These are phyloP conservation scores for Fusarium staphyleae DNA, from an alignment of 2,329 filamentous ascomycete species.

Conservation along the genomic window DNA sequence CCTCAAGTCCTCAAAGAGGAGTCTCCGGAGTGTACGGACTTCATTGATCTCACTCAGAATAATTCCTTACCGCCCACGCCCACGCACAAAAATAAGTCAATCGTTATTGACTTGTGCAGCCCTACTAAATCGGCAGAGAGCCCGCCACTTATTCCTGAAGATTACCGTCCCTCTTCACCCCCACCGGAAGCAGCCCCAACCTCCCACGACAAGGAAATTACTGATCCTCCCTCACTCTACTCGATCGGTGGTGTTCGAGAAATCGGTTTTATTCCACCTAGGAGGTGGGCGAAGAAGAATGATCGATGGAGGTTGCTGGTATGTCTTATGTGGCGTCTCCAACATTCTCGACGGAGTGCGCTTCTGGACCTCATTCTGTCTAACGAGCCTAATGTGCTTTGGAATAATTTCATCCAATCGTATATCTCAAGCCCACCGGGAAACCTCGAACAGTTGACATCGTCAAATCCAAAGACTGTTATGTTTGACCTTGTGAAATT, in stretches of 20 bases:
- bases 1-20: constrained; percentile 33
- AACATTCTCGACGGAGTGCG: constrained; percentile 39
- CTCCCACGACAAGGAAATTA: not conserved
- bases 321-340: constrained; percentile 43
- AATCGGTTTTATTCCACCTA: constrained; percentile 30
- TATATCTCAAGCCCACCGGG: constrained; percentile 30
- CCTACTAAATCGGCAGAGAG: constrained; percentile 21
- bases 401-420: constrained; percentile 23
- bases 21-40: constrained; percentile 21
- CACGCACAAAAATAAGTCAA: not conserved
- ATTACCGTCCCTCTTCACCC: not conserved
- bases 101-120: constrained; percentile 40
- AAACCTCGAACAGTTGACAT: constrained; percentile 13
- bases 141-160: not conserved
- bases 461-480: constrained; percentile 16
- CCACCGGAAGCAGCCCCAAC: not conserved
- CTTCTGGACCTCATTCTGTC: constrained; percentile 37
- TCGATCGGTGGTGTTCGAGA: constrained; percentile 34
- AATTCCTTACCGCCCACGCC: constrained; percentile 25
- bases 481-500: constrained; percentile 44
- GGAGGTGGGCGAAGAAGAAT: constrained; percentile 38
- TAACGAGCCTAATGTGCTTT: constrained; percentile 26
- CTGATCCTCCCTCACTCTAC: constrained; percentile 30
- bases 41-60: constrained; percentile 44
- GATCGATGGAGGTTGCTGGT: constrained; percentile 45